Base-by-base conservation (phyloP, 2,329 filamentous ascomycete genomes). In the Hawksworthiomyces lignivorus region DNA sequence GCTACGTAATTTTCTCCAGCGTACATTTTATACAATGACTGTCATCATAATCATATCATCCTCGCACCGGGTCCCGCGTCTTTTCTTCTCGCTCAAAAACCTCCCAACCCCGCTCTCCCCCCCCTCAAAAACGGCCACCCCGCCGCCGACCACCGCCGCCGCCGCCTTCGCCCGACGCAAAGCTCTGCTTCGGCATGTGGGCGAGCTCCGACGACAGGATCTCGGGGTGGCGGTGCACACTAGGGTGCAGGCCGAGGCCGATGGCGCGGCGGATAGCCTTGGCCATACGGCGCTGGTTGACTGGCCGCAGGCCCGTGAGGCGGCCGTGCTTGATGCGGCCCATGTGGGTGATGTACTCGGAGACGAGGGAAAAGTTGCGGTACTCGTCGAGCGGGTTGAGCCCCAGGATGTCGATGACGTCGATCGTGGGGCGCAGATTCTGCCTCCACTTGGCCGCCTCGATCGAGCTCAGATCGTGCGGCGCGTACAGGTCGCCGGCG, bases 341-440 rank as follows among this genome's bases (percentile, higher is more conserved):
- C 67, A 87, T 85, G 10, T 81, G 65, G 1, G 85, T 87, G 56
- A 92, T 84, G 61, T 84, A 96, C 61, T 96, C 88, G 24, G 84
- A 84, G 64, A 97, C 84, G 47, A 98, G 77, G 28, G 85, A 79
- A 61, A 94, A 94, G 65, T 98, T 98, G 74, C 88, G 87, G 65
- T 97, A 98, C 65, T 92, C 78, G 51, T 85, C 76, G 45, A 92
- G 54, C 12, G 92, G 90, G 52, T 87, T 83, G 46, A 96, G 69
- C 18, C 81, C 83, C 56, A 96, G 61, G 29, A 82, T 67, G 61
- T 96, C 88, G 50, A 96, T 79, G 7, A 84, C 77, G 61, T 98
- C 90, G 41, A 59, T 69, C 30, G 70, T 66, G 47, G 74, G 74
- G 50, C 61, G 64, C 43, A 67, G 62, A 50, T 64, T 65, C 58